A percentile compares a stretch with the other conserved stretches of the same genome.
phyloP scores from a whole-genome alignment of 2,329 filamentous ascomycete species.

The Botryotinia globosa region DNA sequence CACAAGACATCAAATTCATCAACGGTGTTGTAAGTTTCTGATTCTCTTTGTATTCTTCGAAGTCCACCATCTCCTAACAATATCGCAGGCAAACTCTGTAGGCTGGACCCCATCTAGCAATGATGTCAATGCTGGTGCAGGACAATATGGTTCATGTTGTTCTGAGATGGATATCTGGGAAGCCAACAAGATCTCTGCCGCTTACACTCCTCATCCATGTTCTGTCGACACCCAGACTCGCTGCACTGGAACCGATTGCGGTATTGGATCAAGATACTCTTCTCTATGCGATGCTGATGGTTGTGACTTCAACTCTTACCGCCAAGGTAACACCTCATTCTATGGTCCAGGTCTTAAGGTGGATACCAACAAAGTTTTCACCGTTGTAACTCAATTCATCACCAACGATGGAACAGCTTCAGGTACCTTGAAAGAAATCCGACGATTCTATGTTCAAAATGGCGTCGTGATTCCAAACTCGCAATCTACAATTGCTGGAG shows the following conservation, averaged over 20 bases:
- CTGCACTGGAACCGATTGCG: constrained; percentile 46
- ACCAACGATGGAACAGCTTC: constrained; percentile 48
- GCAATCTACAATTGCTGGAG: constrained; percentile 44
- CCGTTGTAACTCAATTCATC: constrained; percentile 60
- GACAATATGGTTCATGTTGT: constrained; percentile 60
- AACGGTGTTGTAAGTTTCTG: constrained; percentile 46
- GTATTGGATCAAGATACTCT: constrained; percentile 48
- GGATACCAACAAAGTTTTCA: constrained; percentile 52
- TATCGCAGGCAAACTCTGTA: constrained; percentile 51
- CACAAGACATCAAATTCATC: constrained; percentile 46
- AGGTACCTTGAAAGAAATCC: constrained; percentile 53
- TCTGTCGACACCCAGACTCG: constrained; percentile 44
- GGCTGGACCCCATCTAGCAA: constrained; percentile 49
- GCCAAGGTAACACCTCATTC: constrained; percentile 55
- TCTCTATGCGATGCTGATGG: constrained; percentile 60
- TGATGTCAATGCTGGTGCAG: constrained; percentile 52
- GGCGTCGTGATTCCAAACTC: constrained; percentile 53
- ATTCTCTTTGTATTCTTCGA: background rate
- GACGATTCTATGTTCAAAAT: constrained; percentile 56
- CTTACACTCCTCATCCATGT: constrained; percentile 60
- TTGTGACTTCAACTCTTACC: constrained; percentile 61
- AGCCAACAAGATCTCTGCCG: constrained; percentile 57
- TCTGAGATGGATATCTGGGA: constrained; percentile 69
- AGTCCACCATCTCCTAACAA: constrained; percentile 17
- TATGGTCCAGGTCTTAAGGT: constrained; percentile 53